These are phyloP conservation scores for Eimeria praecox DNA, from an alignment of 169 alveolate genomes.

Conservation along the genomic window DNA sequence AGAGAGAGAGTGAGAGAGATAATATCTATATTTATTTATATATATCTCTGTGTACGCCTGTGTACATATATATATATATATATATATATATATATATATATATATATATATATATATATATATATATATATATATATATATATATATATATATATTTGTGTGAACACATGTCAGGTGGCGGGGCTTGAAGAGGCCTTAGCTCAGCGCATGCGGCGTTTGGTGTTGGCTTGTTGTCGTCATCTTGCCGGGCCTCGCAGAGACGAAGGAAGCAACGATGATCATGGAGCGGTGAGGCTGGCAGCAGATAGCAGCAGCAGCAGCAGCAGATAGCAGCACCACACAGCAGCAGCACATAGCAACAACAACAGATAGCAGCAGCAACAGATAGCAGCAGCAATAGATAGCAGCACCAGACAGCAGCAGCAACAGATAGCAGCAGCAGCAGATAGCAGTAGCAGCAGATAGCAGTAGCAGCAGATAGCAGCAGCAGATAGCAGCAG, in stretches of 20 bases:
- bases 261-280: conserved; percentile 16
- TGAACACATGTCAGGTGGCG: neutral
- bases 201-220: conserved; percentile 56
- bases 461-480: neutral
- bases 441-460: neutral
- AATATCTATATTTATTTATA: too few species aligned
- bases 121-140: too few species aligned
- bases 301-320: neutral
- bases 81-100: too few species aligned
- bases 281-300: conserved; percentile 39
- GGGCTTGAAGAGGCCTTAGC: conserved; percentile 36
- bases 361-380: neutral
- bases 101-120: too few species aligned
- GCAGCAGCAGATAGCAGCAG: conserved; percentile 28
- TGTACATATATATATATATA: too few species aligned
- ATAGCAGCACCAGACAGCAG: too few species aligned
- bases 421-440: too few species aligned
- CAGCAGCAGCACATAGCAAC: too few species aligned
- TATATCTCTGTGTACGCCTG: too few species aligned
- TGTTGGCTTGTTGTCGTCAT: conserved; percentile 36
- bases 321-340: neutral
- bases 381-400: neutral
- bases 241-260: neutral
- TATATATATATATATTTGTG: too few species aligned
- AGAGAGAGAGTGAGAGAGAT: too few species aligned